Percentiles rank a stretch among this genome's conserved stretches.
Evolutionary conservation across 2,329 filamentous ascomycete genomes (phyloP).

Genomic region (Delphinella strobiligena): DNA sequence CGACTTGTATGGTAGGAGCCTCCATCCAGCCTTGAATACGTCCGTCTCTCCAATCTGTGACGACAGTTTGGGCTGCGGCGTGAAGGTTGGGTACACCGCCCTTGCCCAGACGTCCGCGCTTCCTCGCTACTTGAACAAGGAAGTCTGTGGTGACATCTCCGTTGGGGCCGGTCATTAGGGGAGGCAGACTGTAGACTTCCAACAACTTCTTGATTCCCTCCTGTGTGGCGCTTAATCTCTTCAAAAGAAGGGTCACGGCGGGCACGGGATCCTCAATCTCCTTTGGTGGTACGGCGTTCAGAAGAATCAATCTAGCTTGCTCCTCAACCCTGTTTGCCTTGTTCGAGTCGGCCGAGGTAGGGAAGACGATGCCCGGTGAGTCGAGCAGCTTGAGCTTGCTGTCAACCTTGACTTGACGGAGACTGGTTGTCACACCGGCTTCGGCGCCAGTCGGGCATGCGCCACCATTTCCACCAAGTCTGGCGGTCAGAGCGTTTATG

Average conservation of each 20-base stretch:
- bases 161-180: conserved; percentile 53
- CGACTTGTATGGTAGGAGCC: conserved; percentile 7
- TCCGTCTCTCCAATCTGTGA: conserved; percentile 58
- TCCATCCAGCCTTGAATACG: conserved; percentile 12
- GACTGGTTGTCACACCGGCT: conserved; percentile 79
- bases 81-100: conserved; percentile 83
- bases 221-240: conserved; percentile 60
- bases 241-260: conserved; percentile 73
- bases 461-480: conserved; percentile 55
- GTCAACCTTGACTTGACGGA: conserved; percentile 86
- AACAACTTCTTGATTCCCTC: conserved; percentile 69
- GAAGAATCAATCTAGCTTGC: conserved; percentile 67
- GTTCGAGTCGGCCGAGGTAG: conserved; percentile 41
- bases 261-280: conserved; percentile 88
- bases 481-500: conserved; percentile 79
- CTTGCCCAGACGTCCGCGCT: conserved; percentile 75
- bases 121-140: conserved; percentile 85
- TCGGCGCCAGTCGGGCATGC: conserved; percentile 84
- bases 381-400: conserved; percentile 88
- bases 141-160: conserved; percentile 82
- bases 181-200: conserved; percentile 71
- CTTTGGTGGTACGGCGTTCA: conserved; percentile 87
- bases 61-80: conserved; percentile 80
- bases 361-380: conserved; percentile 91
- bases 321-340: conserved; percentile 45